Evolutionary conservation across 768 basidiomycete genomes (phyloP).

Genomic region (Rhodosporidiobolus sp.): DNA sequence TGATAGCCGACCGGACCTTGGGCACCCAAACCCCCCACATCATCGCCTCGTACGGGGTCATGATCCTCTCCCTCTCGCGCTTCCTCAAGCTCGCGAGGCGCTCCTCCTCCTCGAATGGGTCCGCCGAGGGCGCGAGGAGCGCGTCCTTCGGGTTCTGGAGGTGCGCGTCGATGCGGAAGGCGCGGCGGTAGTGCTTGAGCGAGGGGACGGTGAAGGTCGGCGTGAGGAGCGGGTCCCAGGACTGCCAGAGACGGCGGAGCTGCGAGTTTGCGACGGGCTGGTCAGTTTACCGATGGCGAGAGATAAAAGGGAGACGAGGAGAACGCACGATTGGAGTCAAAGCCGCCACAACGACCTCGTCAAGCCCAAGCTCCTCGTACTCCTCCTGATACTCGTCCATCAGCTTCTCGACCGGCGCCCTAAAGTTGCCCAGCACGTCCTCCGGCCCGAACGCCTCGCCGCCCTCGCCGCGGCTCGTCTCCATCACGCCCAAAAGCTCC

Average conservation of each 20-base stretch:
- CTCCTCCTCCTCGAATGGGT: slow-evolving; percentile 20
- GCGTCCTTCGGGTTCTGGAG: not conserved
- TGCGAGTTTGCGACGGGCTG: slow-evolving; percentile 41
- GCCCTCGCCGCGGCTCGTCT: not conserved
- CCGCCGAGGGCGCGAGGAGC: not conserved
- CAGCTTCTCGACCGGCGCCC: slow-evolving; percentile 48
- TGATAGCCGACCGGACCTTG: slow-evolving; percentile 84
- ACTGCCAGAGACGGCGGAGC: slow-evolving; percentile 67
- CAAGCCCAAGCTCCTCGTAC: slow-evolving; percentile 72
- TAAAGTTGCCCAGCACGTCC: slow-evolving; percentile 61
- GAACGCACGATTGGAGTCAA: slow-evolving; percentile 68
- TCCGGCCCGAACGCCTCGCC: not conserved
- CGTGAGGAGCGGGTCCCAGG: slow-evolving; percentile 81
- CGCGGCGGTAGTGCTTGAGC: slow-evolving; percentile 49
- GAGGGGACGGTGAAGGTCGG: slow-evolving; percentile 54
- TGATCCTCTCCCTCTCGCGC: slow-evolving; percentile 47
- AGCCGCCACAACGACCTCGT: slow-evolving; percentile 89
- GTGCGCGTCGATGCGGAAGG: slow-evolving; percentile 45
- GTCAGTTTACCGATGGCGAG: not conserved
- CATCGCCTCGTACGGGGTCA: slow-evolving; percentile 94
- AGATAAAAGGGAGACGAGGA: not conserved
- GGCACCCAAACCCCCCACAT: slow-evolving; percentile 96
- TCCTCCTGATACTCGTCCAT: slow-evolving; percentile 61
- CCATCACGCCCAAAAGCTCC: slow-evolving; percentile 48
- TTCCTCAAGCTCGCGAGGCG: not conserved